Evolutionary conservation across 2,329 filamentous ascomycete species (phyloP).

Genomic region (Fusarium succisae): DNA sequence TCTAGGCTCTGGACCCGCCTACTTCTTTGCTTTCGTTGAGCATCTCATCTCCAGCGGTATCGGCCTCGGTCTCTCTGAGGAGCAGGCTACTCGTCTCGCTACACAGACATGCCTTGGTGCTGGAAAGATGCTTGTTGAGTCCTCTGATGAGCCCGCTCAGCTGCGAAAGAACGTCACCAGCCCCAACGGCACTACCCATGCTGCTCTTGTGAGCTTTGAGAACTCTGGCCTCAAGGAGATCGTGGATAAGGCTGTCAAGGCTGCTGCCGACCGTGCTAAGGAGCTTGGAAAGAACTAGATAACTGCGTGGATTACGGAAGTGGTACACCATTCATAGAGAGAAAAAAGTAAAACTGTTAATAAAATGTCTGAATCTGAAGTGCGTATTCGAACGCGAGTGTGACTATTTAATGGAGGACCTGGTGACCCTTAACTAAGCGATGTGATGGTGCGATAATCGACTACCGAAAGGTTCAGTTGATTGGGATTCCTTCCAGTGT

Average conservation of each 20-base stretch:
- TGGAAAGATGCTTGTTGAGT: constrained; percentile 60
- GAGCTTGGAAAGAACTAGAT: constrained; percentile 54
- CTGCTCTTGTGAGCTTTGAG: constrained; percentile 60
- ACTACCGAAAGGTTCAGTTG: too few species aligned
- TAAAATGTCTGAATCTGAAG: neutral
- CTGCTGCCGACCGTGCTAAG: constrained; percentile 53
- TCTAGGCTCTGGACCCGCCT: constrained; percentile 60
- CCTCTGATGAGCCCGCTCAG: constrained; percentile 56
- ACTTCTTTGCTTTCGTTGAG: constrained; percentile 64
- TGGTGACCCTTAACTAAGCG: neutral
- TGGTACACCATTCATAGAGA: fast-evolving
- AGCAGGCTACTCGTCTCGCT: constrained; percentile 60
- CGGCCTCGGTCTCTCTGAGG: constrained; percentile 55
- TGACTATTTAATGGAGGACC: fast-evolving
- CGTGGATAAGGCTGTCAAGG: constrained; percentile 58
- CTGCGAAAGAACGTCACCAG: constrained; percentile 62
- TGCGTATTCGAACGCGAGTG: fast-evolving
- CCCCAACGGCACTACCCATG: constrained; percentile 61
- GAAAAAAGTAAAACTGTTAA: neutral
- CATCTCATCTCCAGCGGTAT: constrained; percentile 57
- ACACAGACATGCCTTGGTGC: constrained; percentile 63
- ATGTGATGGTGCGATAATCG: neutral
- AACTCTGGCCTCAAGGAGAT: constrained; percentile 53
- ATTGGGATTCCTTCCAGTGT: too few species aligned
- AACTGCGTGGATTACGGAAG: fast-evolving